A percentile compares a stretch with the other conserved stretches of the same genome.
Conservation (phyloP, 495 filamentous ascomycete species). For the Penicillium desertorum region DNA sequence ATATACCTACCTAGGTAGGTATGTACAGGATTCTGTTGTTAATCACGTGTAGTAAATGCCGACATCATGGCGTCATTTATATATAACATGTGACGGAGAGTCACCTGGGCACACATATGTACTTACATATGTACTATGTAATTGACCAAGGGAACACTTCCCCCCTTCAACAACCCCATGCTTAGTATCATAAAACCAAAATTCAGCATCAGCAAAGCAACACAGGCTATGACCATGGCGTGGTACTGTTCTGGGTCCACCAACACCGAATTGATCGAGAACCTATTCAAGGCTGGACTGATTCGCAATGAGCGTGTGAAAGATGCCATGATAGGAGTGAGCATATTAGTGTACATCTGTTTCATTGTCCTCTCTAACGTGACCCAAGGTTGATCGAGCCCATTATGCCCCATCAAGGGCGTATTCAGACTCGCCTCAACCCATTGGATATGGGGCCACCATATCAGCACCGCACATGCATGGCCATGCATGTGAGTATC, state of each 20-base stretch:
- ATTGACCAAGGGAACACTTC: not conserved
- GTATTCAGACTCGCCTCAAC: conserved; percentile 88
- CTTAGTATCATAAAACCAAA: not conserved
- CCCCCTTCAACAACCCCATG: conserved; percentile 3
- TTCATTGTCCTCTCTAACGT: not conserved
- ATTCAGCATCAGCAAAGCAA: conserved; percentile 11
- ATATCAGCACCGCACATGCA: conserved; percentile 99
- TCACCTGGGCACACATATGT: not conserved
- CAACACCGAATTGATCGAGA: conserved; percentile 77
- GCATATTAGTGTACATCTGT: conserved; percentile 9
- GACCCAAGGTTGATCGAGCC: conserved; percentile 80
- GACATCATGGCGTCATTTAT: conserved; percentile 26
- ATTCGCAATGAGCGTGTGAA: conserved; percentile 71
- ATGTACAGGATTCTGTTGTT: not conserved
- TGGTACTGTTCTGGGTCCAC: conserved; percentile 81
- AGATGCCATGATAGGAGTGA: conserved; percentile 73
- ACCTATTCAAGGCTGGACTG: conserved; percentile 68
- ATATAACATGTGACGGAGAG: not conserved
- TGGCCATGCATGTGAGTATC: conserved; percentile 69
- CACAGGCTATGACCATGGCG: conserved; percentile 63
- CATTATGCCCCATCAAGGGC: conserved; percentile 73
- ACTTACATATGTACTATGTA: conserved; percentile 1
- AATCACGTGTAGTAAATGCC: conserved; percentile 9
- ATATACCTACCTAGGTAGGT: no score
- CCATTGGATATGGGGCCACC: conserved; percentile 83